Conservation (phyloP, 2,329 filamentous ascomycete species). For the Cryphonectria nitschkei region DNA sequence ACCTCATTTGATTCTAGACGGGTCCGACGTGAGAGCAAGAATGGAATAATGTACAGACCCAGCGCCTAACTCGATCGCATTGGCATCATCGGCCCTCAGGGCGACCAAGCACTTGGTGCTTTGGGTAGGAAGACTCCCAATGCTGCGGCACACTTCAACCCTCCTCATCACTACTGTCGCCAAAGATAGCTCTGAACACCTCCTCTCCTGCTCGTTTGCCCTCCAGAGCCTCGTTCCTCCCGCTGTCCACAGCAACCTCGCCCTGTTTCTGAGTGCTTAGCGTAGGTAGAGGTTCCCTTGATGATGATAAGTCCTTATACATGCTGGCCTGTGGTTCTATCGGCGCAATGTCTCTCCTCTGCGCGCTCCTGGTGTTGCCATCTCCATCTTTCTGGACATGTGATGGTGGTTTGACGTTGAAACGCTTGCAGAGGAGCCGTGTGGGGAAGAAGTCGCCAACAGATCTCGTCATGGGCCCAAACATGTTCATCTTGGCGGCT, state of each 20-base stretch:
- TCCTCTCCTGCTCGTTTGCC: slow-evolving; percentile 75
- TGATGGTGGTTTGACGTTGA: slow-evolving; percentile 80
- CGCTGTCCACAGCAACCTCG: slow-evolving; percentile 61
- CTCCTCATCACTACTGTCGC: slow-evolving; percentile 74
- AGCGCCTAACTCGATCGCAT: background rate
- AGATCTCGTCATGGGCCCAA: slow-evolving; percentile 81
- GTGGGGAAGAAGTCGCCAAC: slow-evolving; percentile 76
- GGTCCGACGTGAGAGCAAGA: background rate
- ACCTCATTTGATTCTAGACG: background rate
- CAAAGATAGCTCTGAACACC: slow-evolving; percentile 92
- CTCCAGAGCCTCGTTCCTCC: slow-evolving; percentile 79
- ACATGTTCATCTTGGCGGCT: slow-evolving; percentile 90
- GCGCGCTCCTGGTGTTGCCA: slow-evolving; percentile 32
- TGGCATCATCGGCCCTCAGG: no score
- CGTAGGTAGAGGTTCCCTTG: slow-evolving; percentile 18
- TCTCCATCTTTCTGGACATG: slow-evolving; percentile 63
- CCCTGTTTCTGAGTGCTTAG: slow-evolving; percentile 27
- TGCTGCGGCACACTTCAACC: background rate
- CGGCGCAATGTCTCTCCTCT: slow-evolving; percentile 14
- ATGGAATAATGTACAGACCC: background rate
- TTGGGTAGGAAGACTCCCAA: no score
- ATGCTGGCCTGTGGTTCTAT: background rate
- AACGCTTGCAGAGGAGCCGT: slow-evolving; percentile 88
- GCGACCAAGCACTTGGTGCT: background rate
- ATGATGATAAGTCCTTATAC: background rate